A percentile compares a stretch with the other conserved stretches of the same genome.
Evolutionary conservation across 2,329 filamentous ascomycete genomes (phyloP).

Genomic region (Pyrenochaeta sp.): DNA sequence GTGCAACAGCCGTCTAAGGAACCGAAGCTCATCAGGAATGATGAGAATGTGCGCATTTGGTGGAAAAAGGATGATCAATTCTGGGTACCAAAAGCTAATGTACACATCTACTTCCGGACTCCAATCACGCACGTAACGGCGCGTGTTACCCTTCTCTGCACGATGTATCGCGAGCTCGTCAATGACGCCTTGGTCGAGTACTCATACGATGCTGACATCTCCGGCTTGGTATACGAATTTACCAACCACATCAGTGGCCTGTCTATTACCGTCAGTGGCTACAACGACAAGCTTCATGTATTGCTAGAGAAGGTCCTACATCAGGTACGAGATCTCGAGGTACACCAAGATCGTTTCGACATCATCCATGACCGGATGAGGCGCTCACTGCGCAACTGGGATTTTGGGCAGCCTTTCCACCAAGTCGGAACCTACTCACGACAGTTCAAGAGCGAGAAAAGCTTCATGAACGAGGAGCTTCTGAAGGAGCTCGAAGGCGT

Average conservation of each 20-base stretch:
- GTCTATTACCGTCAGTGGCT: conserved; percentile 82
- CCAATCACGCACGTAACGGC: conserved; percentile 82
- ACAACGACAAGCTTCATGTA: conserved; percentile 95
- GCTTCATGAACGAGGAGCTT: conserved; percentile 81
- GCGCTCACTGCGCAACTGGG: conserved; percentile 83
- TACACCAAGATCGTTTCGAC: conserved; percentile 87
- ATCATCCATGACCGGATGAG: conserved; percentile 87
- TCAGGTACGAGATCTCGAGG: conserved; percentile 83
- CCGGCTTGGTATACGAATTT: conserved; percentile 86
- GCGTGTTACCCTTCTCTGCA: conserved; percentile 78
- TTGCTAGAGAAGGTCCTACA: conserved; percentile 87
- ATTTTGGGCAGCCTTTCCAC: conserved; percentile 86
- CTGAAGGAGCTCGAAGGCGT: conserved; percentile 78
- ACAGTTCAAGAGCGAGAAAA: conserved; percentile 79
- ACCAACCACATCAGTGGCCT: conserved; percentile 75
- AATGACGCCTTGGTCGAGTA: conserved; percentile 91
- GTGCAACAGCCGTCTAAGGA: conserved; percentile 75
- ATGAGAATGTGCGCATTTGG: conserved; percentile 83
- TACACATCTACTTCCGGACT: conserved; percentile 81
- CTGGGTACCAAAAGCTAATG: conserved; percentile 94
- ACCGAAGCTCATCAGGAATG: conserved; percentile 86
- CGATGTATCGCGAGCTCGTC: conserved; percentile 84
- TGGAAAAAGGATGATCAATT: conserved; percentile 99
- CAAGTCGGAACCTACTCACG: conserved; percentile 85
- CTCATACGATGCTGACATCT: conserved; percentile 93